Percentiles rank a stretch among this genome's conserved stretches.
phyloP scores from a whole-genome alignment of 2,329 filamentous ascomycete genomes.

The Pyricularia pennisetigena region DNA sequence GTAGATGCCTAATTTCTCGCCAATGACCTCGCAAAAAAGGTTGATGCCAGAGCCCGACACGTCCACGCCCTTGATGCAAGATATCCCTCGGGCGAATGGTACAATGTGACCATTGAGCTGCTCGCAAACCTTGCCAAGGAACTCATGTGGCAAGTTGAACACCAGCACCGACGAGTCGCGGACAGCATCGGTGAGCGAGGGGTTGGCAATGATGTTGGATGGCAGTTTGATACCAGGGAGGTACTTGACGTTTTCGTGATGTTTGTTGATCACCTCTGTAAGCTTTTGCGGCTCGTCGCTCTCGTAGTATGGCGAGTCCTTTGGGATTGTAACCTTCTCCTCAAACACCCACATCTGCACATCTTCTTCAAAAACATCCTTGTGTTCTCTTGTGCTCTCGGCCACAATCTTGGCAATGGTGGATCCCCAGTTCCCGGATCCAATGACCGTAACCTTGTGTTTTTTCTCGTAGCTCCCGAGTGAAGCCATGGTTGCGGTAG shows the following conservation, averaged over 20 bases:
- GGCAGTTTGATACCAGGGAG: slow-evolving; percentile 82
- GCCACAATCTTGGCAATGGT: slow-evolving; percentile 96
- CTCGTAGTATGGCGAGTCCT: slow-evolving; percentile 65
- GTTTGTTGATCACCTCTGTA: slow-evolving; percentile 78
- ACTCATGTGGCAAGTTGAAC: slow-evolving; percentile 96
- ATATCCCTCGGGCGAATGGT: slow-evolving; percentile 86
- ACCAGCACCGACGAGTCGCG: slow-evolving; percentile 79
- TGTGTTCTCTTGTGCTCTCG: slow-evolving; percentile 74
- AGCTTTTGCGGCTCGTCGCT: slow-evolving; percentile 71
- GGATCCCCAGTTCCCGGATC: slow-evolving; percentile 97
- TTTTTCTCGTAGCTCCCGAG: slow-evolving; percentile 51
- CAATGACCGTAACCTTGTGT: slow-evolving; percentile 89
- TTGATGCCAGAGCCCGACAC: slow-evolving; percentile 78
- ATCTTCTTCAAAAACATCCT: slow-evolving; percentile 72
- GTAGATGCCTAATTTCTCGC: slow-evolving; percentile 85
- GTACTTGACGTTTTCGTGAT: slow-evolving; percentile 98
- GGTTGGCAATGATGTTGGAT: slow-evolving; percentile 73
- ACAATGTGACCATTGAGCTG: slow-evolving; percentile 81
- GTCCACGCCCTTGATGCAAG: slow-evolving; percentile 96
- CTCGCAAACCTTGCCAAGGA: slow-evolving; percentile 79
- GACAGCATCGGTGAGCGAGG: slow-evolving; percentile 70
- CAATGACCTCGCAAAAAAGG: slow-evolving; percentile 92
- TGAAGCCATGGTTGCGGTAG: slow-evolving; percentile 14
- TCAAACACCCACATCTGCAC: slow-evolving; percentile 99
- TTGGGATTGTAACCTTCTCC: slow-evolving; percentile 69